Conservation (phyloP, 73 alveolate genomes). For the Paramecium sexaurelia region DNA sequence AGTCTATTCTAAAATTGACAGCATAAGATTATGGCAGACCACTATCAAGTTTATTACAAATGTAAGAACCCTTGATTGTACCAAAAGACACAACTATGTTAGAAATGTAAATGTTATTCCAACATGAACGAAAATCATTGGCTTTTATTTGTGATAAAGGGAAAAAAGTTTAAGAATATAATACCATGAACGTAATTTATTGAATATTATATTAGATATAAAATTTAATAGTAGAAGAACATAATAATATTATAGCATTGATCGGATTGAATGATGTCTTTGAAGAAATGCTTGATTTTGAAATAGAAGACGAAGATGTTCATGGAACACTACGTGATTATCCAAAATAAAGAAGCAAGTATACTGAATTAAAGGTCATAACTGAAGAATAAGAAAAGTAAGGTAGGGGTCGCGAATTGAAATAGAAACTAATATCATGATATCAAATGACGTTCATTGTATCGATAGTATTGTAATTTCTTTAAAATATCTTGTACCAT, state of each 20-base stretch:
- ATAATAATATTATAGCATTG: not conserved
- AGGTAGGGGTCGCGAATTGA: not conserved
- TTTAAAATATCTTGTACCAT: not conserved
- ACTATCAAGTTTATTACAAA: not conserved
- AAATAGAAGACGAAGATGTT: conserved; percentile 60
- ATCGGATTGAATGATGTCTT: conserved; percentile 57
- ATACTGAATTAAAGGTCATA: not conserved
- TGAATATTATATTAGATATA: not conserved
- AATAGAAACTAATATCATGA: conserved; percentile 32
- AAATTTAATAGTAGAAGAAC: not conserved
- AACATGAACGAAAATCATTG: conserved; percentile 25
- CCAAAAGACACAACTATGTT: conserved; percentile 61
- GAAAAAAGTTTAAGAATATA: not conserved
- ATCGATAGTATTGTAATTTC: not conserved
- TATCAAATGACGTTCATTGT: not conserved
- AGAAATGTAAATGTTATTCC: conserved; percentile 36
- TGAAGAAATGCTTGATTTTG: conserved; percentile 68
- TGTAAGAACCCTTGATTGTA: conserved; percentile 29
- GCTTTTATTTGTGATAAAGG: conserved; percentile 40
- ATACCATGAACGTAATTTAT: conserved; percentile 33
- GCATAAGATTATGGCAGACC: conserved; percentile 40
- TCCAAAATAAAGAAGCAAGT: not conserved
- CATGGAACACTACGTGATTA: conserved; percentile 35
- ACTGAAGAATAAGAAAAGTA: conserved; percentile 32
- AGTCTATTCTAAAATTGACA: not conserved